Conservation (phyloP, 1,284 basidiomycete species). For the Marasmius sp. region DNA sequence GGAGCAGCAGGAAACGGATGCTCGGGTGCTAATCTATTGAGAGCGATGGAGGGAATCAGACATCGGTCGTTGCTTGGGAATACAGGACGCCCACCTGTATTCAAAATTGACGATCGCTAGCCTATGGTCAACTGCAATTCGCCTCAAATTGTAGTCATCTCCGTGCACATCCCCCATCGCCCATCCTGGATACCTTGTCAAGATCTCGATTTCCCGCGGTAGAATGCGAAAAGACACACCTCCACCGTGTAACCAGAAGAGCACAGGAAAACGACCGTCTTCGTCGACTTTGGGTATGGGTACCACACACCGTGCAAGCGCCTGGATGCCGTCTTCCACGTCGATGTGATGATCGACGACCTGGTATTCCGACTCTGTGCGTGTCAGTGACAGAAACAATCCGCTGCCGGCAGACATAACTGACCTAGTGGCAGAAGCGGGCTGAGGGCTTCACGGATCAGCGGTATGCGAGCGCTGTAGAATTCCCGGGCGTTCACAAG, state of each 20-base stretch:
- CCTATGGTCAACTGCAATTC: neutral
- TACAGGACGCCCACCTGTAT: neutral
- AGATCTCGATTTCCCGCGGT: neutral
- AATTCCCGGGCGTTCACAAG: neutral
- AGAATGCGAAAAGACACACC: neutral
- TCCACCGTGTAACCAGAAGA: conserved; percentile 1
- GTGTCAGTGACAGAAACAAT: neutral
- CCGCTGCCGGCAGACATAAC: neutral
- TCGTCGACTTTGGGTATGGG: neutral
- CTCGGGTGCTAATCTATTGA: neutral
- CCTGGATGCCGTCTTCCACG: neutral
- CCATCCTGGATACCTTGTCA: neutral
- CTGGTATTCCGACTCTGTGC: neutral
- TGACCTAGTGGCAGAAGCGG: neutral
- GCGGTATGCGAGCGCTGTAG: neutral
- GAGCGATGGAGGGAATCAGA: neutral
- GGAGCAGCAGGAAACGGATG: neutral
- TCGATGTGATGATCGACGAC: neutral
- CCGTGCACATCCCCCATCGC: neutral
- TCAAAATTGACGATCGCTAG: neutral
- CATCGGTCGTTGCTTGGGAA: neutral
- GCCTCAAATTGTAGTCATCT: neutral
- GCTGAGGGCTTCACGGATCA: neutral
- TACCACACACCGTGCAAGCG: neutral
- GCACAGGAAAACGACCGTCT: neutral